Base-by-base conservation (phyloP, 441 rosid species). In the Gossypium davidsonii region DNA sequence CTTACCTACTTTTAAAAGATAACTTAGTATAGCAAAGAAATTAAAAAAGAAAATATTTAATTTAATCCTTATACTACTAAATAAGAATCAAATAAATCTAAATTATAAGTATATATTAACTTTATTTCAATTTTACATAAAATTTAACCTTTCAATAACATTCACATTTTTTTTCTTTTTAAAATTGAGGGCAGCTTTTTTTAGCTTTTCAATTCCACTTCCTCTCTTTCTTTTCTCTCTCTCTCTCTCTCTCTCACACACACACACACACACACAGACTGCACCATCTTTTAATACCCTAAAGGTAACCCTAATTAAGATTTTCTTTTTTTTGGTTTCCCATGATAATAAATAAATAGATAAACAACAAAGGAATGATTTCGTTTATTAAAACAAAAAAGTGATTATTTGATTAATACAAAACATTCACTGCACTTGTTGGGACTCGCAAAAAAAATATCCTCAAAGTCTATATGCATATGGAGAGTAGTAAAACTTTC, bases 221-320 rank as follows among this genome's bases (percentile, higher is more conserved):
- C 61, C 76, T 76, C 71, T 60, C 21, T 66, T 70, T 75, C 77
- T 17, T 75, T 67, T 72, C 60, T 76, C 74, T 74, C 62, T 73
- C 73, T 52, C 39, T 0, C 7, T 76, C 74, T 74, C 62, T 73
- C 73, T 52, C 39, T 0, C 7, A n/a, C n/a, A 0, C 34, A 0
- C 8, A 1, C 39, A 34, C 1, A 34, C 37, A 31, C 37, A 31
- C 1, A 31, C 5, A 28, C 0, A 28, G 39, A 66, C 76, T 77
- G 89, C 78, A 69, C 78, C 76, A 83, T 81, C 84, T 82, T 79
- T 83, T 74, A 76, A 78, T 70, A 75, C 76, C 61, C 66, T 72
- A 66, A 77, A 68, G 68, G 59, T 26, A 26, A 28, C 46, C 76
- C 78, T 78, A 39, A 63, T 37, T 20, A 69, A 78, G 62, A 52